Evolutionary conservation across 768 basidiomycete genomes (phyloP).

Genomic region (Xerocomellus chrysenteron): DNA sequence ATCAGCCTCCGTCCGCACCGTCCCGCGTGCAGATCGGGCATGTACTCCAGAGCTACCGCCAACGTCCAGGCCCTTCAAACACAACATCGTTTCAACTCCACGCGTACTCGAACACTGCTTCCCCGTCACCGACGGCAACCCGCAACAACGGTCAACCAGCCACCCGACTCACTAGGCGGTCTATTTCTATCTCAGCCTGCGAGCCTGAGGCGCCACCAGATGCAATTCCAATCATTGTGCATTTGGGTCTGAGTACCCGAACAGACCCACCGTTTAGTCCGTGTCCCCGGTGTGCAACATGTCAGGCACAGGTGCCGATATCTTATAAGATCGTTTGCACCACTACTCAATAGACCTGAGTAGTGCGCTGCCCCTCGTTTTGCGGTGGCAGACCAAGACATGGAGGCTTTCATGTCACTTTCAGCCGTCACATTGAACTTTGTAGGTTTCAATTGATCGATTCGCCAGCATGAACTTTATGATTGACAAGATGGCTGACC

Average conservation of each 20-base stretch:
- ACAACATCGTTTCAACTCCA: neutral
- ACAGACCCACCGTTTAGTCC: neutral
- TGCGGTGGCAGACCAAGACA: neutral
- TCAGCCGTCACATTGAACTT: constrained; percentile 7
- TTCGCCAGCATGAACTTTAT: neutral
- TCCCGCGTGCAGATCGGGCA: neutral
- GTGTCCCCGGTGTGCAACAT: neutral
- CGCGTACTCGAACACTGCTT: neutral
- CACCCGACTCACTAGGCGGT: too few relatives aligned
- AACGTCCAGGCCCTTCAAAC: too few relatives aligned
- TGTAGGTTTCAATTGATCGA: neutral
- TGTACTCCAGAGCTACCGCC: neutral
- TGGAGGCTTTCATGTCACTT: neutral
- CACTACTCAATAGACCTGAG: neutral
- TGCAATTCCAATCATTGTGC: neutral
- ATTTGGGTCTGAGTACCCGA: neutral
- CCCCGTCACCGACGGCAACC: neutral
- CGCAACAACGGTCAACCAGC: neutral
- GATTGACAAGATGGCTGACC: neutral
- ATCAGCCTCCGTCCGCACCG: neutral
- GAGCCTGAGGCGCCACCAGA: neutral
- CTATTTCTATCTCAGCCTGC: neutral
- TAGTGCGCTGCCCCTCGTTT: neutral
- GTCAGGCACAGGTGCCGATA: neutral
- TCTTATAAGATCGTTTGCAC: neutral